Evolutionary conservation across 108 stramenopile genomes (phyloP), one percentile per base, ranked within the genome.

Genomic region (Nitzschia putrida): DNA sequence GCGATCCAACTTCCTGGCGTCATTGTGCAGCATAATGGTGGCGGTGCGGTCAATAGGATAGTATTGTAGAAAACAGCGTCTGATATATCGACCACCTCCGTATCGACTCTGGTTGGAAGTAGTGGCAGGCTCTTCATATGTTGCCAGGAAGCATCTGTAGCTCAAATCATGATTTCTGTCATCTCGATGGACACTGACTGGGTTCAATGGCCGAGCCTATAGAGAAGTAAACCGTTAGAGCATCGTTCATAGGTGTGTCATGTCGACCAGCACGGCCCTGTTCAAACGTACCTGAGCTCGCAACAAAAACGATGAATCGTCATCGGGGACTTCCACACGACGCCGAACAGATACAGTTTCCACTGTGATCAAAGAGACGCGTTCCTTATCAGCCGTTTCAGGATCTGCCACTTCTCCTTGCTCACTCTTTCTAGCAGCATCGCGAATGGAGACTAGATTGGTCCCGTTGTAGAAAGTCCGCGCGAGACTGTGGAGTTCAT

Each of bases 251-350:
- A n/a, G n/a, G 55, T 25, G 1, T 41, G 14, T 29, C 47, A 16
- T 49, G 14, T 18, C 18, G 1, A 18, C 47, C 14, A 49, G 6
- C 47, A 4, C n/a, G 63, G 18, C 53, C 3, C 40, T 10, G 26
- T 53, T 4, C 21, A 11, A 43, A 60, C 53, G 20, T 67, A 77
- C 80, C 79, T 89, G 89, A 51, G 86, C 88, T 44, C 88, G 72
- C 34, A 91, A 66, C 22, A 93, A 65, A 74, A 93, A 93, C 4
- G 92, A 93, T 22, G 92, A 93, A 72, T 93, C 92, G 59, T 93
- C 92, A 53, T 93, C 89, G 8, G 92, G 92, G 26, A 93, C 80
- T 68, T 90, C 92, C 53, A 90, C 80, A 23, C 81, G 83, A 34
- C 89, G 76, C 44, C 88, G 54, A 8, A 72, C 51, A 12, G 83